Evolutionary conservation across 1,284 basidiomycete genomes (phyloP).

Genomic region (Phellinidium pouzarii): DNA sequence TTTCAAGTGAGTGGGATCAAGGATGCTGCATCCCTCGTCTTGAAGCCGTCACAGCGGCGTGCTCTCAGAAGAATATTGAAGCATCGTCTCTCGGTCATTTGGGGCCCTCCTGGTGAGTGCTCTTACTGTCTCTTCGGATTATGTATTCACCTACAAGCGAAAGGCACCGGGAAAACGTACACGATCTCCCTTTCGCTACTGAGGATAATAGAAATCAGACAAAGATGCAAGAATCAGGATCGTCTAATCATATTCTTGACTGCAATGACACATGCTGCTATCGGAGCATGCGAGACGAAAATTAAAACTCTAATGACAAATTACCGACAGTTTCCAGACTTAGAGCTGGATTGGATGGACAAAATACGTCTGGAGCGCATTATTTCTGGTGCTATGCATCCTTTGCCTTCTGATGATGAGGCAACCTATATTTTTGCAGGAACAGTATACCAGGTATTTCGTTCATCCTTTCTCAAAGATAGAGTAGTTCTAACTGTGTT

Average conservation of each 20-base stretch:
- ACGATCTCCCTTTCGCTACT: constrained; percentile 41
- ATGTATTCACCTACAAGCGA: neutral
- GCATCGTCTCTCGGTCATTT: constrained; percentile 38
- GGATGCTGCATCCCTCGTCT: constrained; percentile 31
- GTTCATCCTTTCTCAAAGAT: neutral
- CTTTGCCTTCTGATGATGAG: constrained; percentile 26
- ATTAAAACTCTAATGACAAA: constrained; percentile 30
- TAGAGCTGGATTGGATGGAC: constrained; percentile 35
- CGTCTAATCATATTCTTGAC: constrained; percentile 39
- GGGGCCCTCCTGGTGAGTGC: constrained; percentile 40
- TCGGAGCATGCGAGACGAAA: constrained; percentile 39
- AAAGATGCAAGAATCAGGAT: constrained; percentile 25
- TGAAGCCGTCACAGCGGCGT: constrained; percentile 39
- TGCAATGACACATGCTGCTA: constrained; percentile 45
- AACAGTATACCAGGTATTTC: constrained; percentile 38
- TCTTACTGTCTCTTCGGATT: neutral
- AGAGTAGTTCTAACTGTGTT: neutral
- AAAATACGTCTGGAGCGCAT: constrained; percentile 36
- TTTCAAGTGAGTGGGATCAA: constrained; percentile 33
- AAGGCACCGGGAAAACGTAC: constrained; percentile 46
- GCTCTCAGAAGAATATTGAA: constrained; percentile 37
- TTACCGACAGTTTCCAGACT: constrained; percentile 32
- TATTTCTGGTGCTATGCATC: constrained; percentile 33
- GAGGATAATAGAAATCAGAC: constrained; percentile 36
- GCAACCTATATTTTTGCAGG: constrained; percentile 36